phyloP scores from a whole-genome alignment of 306 rosid species.

The Styphnolobium japonicum region DNA sequence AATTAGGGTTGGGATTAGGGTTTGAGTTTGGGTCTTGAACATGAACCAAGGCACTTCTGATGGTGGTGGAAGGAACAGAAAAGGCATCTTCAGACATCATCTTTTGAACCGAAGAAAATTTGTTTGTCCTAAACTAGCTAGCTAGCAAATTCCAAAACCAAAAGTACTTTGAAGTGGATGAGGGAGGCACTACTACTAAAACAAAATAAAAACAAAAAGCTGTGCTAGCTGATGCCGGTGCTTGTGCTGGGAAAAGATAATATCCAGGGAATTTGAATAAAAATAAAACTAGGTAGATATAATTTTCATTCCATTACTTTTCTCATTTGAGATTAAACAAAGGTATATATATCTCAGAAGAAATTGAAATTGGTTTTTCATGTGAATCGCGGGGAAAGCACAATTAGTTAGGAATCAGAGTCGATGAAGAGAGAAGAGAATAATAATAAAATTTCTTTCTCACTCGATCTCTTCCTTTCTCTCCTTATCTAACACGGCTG shows the following conservation, averaged over 20 bases:
- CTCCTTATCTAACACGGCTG: constrained; percentile 77
- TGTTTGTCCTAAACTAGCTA: constrained; percentile 35
- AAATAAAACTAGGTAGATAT: neutral
- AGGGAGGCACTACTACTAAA: constrained; percentile 22
- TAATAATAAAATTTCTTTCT: constrained; percentile 24
- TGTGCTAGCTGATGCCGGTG: constrained; percentile 14
- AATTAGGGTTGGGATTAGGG: constrained; percentile 50
- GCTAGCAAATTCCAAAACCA: constrained; percentile 25
- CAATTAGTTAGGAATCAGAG: constrained; percentile 23
- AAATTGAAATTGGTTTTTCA: constrained; percentile 20
- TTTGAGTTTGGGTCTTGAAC: constrained; percentile 39
- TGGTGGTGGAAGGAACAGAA: constrained; percentile 36
- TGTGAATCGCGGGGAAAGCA: constrained; percentile 31
- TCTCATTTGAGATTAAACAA: neutral
- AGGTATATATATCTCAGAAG: neutral
- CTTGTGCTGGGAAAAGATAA: neutral
- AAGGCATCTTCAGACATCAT: constrained; percentile 41
- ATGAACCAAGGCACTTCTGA: constrained; percentile 19
- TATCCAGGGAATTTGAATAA: neutral
- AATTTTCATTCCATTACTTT: neutral
- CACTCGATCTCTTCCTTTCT: constrained; percentile 13
- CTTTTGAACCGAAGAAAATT: neutral
- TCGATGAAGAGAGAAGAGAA: constrained; percentile 30
- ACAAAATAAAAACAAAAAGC: constrained; percentile 20
- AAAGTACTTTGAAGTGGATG: constrained; percentile 2